Evolutionary conservation across 495 filamentous ascomycete species (phyloP).

Genomic region (Aspergillus sparsus): DNA sequence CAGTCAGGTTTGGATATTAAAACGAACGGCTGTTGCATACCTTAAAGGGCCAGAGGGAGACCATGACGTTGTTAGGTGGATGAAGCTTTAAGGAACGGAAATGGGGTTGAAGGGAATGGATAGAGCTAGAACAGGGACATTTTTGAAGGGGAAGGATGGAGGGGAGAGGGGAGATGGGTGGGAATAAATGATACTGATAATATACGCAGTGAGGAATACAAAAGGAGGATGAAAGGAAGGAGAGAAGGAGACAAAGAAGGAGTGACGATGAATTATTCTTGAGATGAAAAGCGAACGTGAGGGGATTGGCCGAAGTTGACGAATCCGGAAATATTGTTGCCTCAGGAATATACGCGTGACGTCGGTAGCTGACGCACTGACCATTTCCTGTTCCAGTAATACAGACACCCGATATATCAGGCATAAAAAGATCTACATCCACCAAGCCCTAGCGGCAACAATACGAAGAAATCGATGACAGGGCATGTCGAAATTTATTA

Average conservation of each 20-base stretch:
- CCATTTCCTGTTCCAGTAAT: background rate
- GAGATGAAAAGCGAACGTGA: constrained; percentile 1
- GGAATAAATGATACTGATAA: background rate
- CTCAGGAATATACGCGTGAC: constrained; percentile 7
- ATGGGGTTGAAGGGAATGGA: background rate
- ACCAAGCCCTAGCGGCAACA: background rate
- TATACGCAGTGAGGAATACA: background rate
- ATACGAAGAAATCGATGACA: too few relatives aligned
- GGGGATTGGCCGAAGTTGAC: constrained; percentile 1
- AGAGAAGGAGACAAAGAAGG: constrained; percentile 6
- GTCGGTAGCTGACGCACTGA: background rate
- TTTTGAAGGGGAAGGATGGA: background rate
- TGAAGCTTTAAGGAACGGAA: constrained; percentile 32
- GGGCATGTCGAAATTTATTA: too few relatives aligned
- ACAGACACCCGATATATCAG: background rate
- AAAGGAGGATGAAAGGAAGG: constrained; percentile 6
- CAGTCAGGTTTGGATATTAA: background rate
- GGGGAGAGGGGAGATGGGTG: background rate
- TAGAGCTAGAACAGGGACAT: constrained; percentile 11
- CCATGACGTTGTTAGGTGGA: constrained; percentile 56
- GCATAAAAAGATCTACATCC: background rate
- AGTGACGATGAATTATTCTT: background rate
- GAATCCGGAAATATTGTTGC: background rate
- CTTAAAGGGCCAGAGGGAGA: constrained; percentile 81
- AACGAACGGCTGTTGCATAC: constrained; percentile 38